Conservation (phyloP, 257 asterid genomes). For the Capsicum baccatum region DNA sequence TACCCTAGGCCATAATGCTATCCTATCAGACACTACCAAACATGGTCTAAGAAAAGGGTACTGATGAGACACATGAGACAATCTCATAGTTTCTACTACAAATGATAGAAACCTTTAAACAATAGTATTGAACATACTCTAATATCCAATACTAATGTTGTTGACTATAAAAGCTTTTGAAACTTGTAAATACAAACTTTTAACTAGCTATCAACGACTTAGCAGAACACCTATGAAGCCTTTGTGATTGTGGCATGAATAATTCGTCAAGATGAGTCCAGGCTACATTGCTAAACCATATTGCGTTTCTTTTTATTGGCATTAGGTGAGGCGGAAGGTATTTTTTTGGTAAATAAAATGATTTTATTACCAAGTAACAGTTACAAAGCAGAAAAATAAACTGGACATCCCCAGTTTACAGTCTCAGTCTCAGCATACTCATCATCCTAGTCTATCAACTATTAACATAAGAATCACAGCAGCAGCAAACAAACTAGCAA, state of each 20-base stretch:
- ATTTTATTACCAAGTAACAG: too few species aligned
- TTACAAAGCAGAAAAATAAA: too few species aligned
- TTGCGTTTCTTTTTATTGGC: not conserved
- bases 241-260: constrained; percentile 14
- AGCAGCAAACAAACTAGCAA: too few species aligned
- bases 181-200: not conserved
- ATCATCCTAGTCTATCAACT: too few species aligned
- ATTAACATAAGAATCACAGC: too few species aligned
- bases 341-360: too few species aligned
- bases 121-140: not conserved
- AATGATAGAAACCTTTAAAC: not conserved
- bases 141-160: not conserved
- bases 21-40: constrained; percentile 19
- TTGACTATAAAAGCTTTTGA: not conserved
- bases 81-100: not conserved
- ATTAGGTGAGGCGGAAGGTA: not conserved
- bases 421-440: too few species aligned
- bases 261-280: not conserved
- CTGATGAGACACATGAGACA: not conserved
- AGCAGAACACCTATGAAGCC: constrained; percentile 18
- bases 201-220: not conserved
- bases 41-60: not conserved
- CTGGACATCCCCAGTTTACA: too few species aligned
- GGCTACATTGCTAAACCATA: constrained; percentile 13
- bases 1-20: not conserved